These are phyloP conservation scores for Phaeotremella fagi DNA, from an alignment of 768 basidiomycete species.

Conservation along the genomic window DNA sequence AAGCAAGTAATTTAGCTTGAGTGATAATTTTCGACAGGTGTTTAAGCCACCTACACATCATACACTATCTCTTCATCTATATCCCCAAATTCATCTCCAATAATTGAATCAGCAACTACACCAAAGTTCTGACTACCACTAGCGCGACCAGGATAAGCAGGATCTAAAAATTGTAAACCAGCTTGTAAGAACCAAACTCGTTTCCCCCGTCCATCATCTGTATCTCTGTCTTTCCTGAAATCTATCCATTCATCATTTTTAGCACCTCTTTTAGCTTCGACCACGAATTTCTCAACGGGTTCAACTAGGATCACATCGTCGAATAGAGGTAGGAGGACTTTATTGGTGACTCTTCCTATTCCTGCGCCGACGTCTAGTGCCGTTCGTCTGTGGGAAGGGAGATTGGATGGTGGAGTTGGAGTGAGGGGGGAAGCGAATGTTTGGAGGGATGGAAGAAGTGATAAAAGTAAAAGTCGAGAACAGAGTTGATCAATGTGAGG, in stretches of 20 bases:
- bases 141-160: slow-evolving; percentile 51
- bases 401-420: slow-evolving; percentile 41
- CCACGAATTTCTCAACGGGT: slow-evolving; percentile 73
- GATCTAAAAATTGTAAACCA: slow-evolving; percentile 77
- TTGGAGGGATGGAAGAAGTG: slow-evolving; percentile 72
- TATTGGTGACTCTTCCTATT: slow-evolving; percentile 82
- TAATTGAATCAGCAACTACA: slow-evolving; percentile 62
- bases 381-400: slow-evolving; percentile 55
- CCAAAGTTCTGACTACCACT: slow-evolving; percentile 54
- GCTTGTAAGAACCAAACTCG: slow-evolving; percentile 61
- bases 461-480: slow-evolving; percentile 79
- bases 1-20: not conserved
- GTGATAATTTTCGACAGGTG: not conserved
- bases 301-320: slow-evolving; percentile 84
- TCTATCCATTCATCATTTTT: slow-evolving; percentile 32
- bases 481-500: slow-evolving; percentile 86
- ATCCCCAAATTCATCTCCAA: slow-evolving; percentile 19
- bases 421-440: slow-evolving; percentile 69
- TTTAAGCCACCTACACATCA: slow-evolving; percentile 56
- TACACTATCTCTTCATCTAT: slow-evolving; percentile 58
- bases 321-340: slow-evolving; percentile 83
- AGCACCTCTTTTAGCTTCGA: slow-evolving; percentile 53
- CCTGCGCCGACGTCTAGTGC: slow-evolving; percentile 91
- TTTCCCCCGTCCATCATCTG: slow-evolving; percentile 49
- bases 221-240: slow-evolving; percentile 20